Base-by-base conservation (phyloP, 768 basidiomycete species). In the Russula foetens region DNA sequence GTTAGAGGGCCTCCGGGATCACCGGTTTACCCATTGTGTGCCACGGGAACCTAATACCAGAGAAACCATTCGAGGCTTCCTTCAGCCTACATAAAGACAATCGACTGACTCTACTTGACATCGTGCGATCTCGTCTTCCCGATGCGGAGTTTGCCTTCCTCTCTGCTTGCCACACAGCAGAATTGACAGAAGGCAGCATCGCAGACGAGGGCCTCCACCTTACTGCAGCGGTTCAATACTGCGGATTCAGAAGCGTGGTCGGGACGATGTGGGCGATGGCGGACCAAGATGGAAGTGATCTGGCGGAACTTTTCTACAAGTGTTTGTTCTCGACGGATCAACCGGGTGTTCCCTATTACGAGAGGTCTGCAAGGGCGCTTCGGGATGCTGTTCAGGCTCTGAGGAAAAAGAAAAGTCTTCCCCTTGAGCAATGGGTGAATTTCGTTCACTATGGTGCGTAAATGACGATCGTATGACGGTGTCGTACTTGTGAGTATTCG, bases 171-270 rank as follows among this genome's bases (percentile, higher is more conserved):
- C 35, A 35, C 35, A 35, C 35, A 11, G 35, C 35, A 35, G 35
- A 35, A 50, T 7, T 24, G 56, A 51, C 35, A 33, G 46, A 54
- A 3, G 39, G 50, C 1, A 48, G 31, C 17, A 31, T 53, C 8
- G 31, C 52, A 4, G 61, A 62, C 4, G 63, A 65, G 26, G 24
- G 29, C 3, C 43, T 63, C 6, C 56, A 59, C 29, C 64, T 63
- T 26, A 56, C 62, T 0, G 62, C 62, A 8, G 64, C 56, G 4
- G 49, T 65, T 46, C 61, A 62, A 24, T 47, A 59, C 19, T 53
- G 53, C n/a, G 51, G 51, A 6, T 60, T 54, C 31, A 45, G 46
- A 19, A 60, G 45, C n/a, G 45, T 53, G 2, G 51, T 55, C 14
- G 51, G 46, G 17, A 52, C 51, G 8, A 48, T 39, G 46, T 53